phyloP scores from a whole-genome alignment of 2,329 filamentous ascomycete species.

The Diaporthe nobilis region DNA sequence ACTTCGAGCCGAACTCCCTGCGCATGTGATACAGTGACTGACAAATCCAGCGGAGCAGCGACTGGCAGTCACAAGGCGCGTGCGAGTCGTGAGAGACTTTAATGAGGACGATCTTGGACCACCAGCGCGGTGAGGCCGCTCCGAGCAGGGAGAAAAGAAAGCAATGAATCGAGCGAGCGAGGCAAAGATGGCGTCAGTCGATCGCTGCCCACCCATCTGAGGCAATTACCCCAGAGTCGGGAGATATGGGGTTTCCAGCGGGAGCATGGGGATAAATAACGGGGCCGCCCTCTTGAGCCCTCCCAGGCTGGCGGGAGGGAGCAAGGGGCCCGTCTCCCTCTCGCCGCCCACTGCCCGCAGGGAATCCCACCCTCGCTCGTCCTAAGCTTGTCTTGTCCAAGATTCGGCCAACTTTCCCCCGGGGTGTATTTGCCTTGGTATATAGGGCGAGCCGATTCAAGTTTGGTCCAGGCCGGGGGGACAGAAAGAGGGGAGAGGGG shows the following conservation, averaged over 20 bases:
- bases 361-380: background rate
- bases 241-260: background rate
- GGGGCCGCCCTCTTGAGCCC: background rate
- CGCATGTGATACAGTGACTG: background rate
- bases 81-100: slow-evolving; percentile 16
- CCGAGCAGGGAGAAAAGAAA: background rate
- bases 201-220: slow-evolving; percentile 15
- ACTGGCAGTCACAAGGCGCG: background rate
- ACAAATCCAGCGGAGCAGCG: slow-evolving; percentile 5
- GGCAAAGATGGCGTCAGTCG: slow-evolving; percentile 3
- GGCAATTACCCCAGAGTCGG: slow-evolving; percentile 30
- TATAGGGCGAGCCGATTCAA: background rate
- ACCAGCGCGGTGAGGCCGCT: background rate
- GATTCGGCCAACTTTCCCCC: slow-evolving; percentile 4
- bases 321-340: background rate
- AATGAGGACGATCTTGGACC: slow-evolving; percentile 1
- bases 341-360: background rate
- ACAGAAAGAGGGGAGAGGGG: background rate
- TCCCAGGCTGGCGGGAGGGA: slow-evolving; percentile 4
- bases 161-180: slow-evolving; percentile 12
- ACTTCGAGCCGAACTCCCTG: background rate
- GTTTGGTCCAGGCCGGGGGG: background rate
- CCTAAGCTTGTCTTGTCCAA: slow-evolving; percentile 43
- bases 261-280: slow-evolving; percentile 16
- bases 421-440: slow-evolving; percentile 41